Base-by-base conservation (phyloP, 2,329 filamentous ascomycete genomes). In the Hypoxylon sp. region DNA sequence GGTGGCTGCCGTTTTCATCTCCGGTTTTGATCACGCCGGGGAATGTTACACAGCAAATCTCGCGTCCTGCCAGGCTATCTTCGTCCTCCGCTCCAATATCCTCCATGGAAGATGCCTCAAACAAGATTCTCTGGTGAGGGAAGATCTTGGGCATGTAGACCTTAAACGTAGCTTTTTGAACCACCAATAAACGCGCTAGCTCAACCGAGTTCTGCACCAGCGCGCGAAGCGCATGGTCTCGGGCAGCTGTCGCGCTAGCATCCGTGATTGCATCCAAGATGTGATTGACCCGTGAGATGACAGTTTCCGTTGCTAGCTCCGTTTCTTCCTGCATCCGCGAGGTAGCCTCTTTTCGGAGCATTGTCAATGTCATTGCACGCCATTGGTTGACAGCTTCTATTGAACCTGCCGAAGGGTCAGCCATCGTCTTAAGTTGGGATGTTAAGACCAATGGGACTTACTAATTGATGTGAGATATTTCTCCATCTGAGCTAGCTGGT, bases 61-160 rank as follows among this genome's bases (percentile, higher is more conserved):
- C 82, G 53, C 86, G 79, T 46, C 79, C 78, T 15, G 77, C 74
- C 20, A 87, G 78, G 8, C 76, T 79, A 17, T 87, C 84, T 64
- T 89, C 87, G 61, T 87, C 85, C 69, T 87, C 85, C 15, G 86
- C 87, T 34, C 87, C 85, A 47, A 89, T 81, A 69, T 91, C 87
- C 69, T 91, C 88, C 89, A 91, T 91, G 3, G 78, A 84, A 24
- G 80, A 78, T 1, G 79, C 61, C 69, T 90, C 85, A 71, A 90
- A 91, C 51, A 83, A 73, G 2, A 82, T 79, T 60, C 77, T 78
- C 71, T 87, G 85, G 70, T 87, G 82, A 4, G 84, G 81, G 60
- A 81, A 71, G 22, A 85, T 77, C 37, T 77, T 74, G 20, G 86
- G 86, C 84, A 89, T 87, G 62, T 79, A 76, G 26, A 88, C 79